Evolutionary conservation across 768 basidiomycete genomes (phyloP), one percentile per base, ranked within the genome.

Genomic region (Inosperma sp.): DNA sequence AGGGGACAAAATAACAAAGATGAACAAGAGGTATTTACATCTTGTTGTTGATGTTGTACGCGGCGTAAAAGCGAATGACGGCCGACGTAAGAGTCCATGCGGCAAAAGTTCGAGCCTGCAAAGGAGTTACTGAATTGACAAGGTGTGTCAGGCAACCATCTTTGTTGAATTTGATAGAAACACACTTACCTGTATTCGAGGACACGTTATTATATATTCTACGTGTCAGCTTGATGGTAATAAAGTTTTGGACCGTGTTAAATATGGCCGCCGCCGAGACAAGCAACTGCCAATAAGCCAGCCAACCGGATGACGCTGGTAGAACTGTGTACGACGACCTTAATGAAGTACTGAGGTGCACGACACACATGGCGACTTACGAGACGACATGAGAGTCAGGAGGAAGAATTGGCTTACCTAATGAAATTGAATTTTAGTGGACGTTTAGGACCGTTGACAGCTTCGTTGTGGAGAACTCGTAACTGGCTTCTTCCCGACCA

Each of bases 31-130:
- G 52, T 25, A 72, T 84, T 56, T 63, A 94, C 95, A 77, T 72
- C 70, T 90, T 90, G 62, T 82, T 75, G 51, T 83, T 72, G 57
- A 97, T 88, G 64, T 97, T 76, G 69, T 93, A 97, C 5, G 95
- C 93, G 9, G 92, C 89, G 59, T 93, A 93, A 41, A 76, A 72
- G 29, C 95, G 83, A 42, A 98, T 82, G 39, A 87, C 71, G 19
- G 88, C 90, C 7, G 91, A 82, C 4, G 87, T 84, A 44, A 95
- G 66, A 0, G 94, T 97, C 95, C 95, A 99, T 1, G 82, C 77
- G 1, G 80, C 94, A 64, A 96, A 96, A 4, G 93, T 89, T 39
- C 95, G 80, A 30, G 90, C 87, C 57, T 94, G 90, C 16, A 98
- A 76, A 14, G 76, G 68, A 6, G 91, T 93, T 9, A 99, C 95